Conservation (phyloP, 2,329 filamentous ascomycete genomes). For the Fusarium chlamydosporum region DNA sequence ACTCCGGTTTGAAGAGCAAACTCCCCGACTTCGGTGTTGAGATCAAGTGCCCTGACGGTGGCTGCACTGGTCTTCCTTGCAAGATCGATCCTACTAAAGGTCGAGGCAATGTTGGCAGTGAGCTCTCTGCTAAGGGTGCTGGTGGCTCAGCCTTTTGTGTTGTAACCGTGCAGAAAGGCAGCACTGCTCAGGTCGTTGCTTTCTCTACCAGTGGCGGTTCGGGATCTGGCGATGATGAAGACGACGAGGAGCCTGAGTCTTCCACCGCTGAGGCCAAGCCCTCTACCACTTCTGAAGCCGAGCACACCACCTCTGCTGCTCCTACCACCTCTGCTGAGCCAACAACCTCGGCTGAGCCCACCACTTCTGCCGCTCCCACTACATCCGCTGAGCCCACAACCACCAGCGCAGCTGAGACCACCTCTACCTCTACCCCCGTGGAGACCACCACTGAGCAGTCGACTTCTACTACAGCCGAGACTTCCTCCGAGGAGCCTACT, state of each 20-base stretch:
- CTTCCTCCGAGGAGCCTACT: slow-evolving; percentile 35
- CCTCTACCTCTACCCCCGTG: slow-evolving; percentile 31
- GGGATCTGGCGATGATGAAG: slow-evolving; percentile 38
- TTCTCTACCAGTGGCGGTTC: slow-evolving; percentile 61
- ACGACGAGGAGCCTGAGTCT: slow-evolving; percentile 34
- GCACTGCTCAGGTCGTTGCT: slow-evolving; percentile 76
- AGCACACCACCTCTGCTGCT: slow-evolving; percentile 36
- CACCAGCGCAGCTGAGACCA: slow-evolving; percentile 33
- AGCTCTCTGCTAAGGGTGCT: slow-evolving; percentile 69
- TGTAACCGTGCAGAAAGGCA: slow-evolving; percentile 78
- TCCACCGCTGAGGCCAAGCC: slow-evolving; percentile 45
- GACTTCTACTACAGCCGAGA: slow-evolving; percentile 21
- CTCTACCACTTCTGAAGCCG: slow-evolving; percentile 28
- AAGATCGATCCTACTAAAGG: slow-evolving; percentile 73
- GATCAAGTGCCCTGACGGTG: slow-evolving; percentile 75
- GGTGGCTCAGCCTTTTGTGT: slow-evolving; percentile 81
- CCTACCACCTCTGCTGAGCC: slow-evolving; percentile 24
- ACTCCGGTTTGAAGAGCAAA: slow-evolving; percentile 66
- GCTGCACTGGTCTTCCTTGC: slow-evolving; percentile 82
- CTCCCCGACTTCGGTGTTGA: slow-evolving; percentile 77
- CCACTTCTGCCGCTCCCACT: slow-evolving; percentile 39
- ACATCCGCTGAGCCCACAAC: slow-evolving; percentile 29
- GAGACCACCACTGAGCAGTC: slow-evolving; percentile 27
- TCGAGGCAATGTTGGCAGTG: slow-evolving; percentile 72
- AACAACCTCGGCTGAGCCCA: slow-evolving; percentile 33